phyloP scores from a whole-genome alignment of 2,329 filamentous ascomycete genomes.

The Aspergillus sergii region DNA sequence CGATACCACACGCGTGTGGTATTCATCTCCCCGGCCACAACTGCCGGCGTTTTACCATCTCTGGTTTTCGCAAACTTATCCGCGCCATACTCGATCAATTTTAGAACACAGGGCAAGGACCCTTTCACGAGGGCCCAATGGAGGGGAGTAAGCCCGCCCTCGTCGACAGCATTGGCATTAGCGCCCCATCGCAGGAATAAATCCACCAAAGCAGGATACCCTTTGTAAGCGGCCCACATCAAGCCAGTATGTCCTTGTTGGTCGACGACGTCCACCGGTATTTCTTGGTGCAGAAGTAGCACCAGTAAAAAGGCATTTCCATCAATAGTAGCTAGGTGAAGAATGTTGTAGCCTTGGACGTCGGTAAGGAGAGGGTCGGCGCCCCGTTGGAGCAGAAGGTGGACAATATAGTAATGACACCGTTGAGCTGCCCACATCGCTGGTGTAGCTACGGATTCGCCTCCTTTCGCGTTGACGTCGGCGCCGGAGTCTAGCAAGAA shows the following conservation, averaged over 20 bases:
- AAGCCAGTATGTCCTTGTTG: slow-evolving; percentile 88
- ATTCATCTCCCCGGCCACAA: slow-evolving; percentile 88
- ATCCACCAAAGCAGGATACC: slow-evolving; percentile 88
- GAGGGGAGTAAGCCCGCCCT: slow-evolving; percentile 89
- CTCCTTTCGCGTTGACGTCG: slow-evolving; percentile 92
- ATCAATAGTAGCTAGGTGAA: slow-evolving; percentile 96
- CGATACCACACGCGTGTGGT: slow-evolving; percentile 79
- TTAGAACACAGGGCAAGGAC: slow-evolving; percentile 83
- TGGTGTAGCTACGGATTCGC: slow-evolving; percentile 90
- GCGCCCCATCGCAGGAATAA: slow-evolving; percentile 93
- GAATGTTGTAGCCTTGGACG: slow-evolving; percentile 94
- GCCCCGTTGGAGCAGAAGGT: slow-evolving; percentile 86
- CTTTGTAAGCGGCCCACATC: slow-evolving; percentile 99
- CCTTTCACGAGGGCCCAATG: slow-evolving; percentile 98
- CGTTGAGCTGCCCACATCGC: slow-evolving; percentile 96
- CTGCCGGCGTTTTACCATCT: slow-evolving; percentile 85
- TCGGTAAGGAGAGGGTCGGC: slow-evolving; percentile 92
- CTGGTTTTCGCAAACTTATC: slow-evolving; percentile 89
- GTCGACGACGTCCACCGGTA: slow-evolving; percentile 89
- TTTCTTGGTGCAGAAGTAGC: slow-evolving; percentile 89
- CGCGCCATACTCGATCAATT: slow-evolving; percentile 91
- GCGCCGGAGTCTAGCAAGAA: slow-evolving; percentile 85
- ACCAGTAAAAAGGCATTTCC: slow-evolving; percentile 90
- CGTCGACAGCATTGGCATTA: slow-evolving; percentile 85
- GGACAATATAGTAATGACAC: slow-evolving; percentile 95